Percentiles rank a stretch among this genome's conserved stretches.
Evolutionary conservation across 2,329 filamentous ascomycete genomes (phyloP).

Genomic region (Penicillium glabrum): DNA sequence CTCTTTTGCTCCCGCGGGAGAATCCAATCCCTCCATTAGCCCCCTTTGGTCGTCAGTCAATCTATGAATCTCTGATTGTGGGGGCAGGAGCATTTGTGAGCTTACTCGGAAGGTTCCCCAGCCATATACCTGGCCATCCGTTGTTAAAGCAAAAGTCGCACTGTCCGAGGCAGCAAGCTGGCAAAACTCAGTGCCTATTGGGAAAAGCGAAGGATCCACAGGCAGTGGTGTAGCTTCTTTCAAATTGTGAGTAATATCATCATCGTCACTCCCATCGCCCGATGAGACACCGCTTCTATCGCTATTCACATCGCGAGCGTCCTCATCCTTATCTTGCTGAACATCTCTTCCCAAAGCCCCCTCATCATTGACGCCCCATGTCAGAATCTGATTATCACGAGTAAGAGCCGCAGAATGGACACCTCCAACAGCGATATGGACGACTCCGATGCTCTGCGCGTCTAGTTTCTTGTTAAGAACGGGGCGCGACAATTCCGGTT

Average conservation of each 20-base stretch:
- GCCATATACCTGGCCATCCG: background rate
- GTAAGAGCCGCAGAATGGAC: slow-evolving; percentile 3
- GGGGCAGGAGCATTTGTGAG: background rate
- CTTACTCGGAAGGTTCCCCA: slow-evolving; percentile 5
- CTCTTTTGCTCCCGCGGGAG: background rate
- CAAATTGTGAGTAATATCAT: background rate
- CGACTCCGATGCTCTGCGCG: background rate
- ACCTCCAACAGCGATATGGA: slow-evolving; percentile 1
- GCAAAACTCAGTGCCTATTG: background rate
- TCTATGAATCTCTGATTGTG: background rate
- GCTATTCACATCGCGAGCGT: background rate
- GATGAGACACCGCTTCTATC: background rate
- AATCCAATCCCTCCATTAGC: background rate
- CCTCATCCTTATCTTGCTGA: background rate
- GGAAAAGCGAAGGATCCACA: background rate
- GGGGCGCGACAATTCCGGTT: background rate
- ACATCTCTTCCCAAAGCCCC: slow-evolving; percentile 3
- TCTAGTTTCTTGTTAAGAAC: background rate
- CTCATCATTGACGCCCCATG: slow-evolving; percentile 5
- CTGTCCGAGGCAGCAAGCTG: slow-evolving; percentile 2
- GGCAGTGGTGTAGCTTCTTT: slow-evolving; percentile 1
- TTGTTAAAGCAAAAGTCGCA: slow-evolving; percentile 1
- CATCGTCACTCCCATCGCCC: background rate
- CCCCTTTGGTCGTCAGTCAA: background rate
- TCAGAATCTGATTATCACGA: background rate